phyloP scores from a whole-genome alignment of 495 filamentous ascomycete species.

The Acidomyces sp. region DNA sequence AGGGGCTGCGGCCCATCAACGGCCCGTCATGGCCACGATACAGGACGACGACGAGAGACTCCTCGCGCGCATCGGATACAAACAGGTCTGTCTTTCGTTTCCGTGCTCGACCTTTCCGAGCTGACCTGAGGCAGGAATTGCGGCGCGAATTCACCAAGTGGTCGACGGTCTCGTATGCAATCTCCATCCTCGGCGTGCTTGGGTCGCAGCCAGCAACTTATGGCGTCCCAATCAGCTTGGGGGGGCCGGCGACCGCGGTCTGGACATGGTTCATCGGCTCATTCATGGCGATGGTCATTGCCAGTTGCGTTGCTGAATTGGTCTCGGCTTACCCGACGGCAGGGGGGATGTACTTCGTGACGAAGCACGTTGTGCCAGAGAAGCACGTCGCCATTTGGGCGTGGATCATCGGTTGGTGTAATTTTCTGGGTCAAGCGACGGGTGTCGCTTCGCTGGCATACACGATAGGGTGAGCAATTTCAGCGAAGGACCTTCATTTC shows the following conservation, averaged over 20 bases:
- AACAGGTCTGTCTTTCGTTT: slow-evolving; percentile 39
- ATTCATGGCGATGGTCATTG: slow-evolving; percentile 54
- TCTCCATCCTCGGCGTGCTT: slow-evolving; percentile 57
- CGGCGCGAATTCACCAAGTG: slow-evolving; percentile 57
- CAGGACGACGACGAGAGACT: slow-evolving; percentile 53
- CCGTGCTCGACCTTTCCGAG: slow-evolving; percentile 4
- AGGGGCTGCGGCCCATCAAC: background rate
- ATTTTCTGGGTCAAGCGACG: slow-evolving; percentile 51
- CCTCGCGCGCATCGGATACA: slow-evolving; percentile 55
- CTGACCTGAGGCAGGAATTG: slow-evolving; percentile 35
- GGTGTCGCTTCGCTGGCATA: slow-evolving; percentile 56
- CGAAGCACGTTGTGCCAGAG: slow-evolving; percentile 30
- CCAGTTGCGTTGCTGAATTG: slow-evolving; percentile 46
- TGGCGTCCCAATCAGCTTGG: slow-evolving; percentile 45
- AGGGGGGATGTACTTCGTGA: slow-evolving; percentile 40
- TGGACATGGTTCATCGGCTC: slow-evolving; percentile 63
- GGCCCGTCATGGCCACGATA: slow-evolving; percentile 37
- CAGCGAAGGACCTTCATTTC: too few relatives aligned
- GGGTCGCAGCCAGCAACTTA: slow-evolving; percentile 61
- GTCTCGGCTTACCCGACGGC: slow-evolving; percentile 42
- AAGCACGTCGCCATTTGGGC: slow-evolving; percentile 36
- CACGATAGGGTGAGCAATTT: too few relatives aligned
- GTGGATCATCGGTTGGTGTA: slow-evolving; percentile 53
- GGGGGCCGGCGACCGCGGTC: slow-evolving; percentile 57
- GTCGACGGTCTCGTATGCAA: slow-evolving; percentile 63